Base-by-base conservation (phyloP, 768 basidiomycete species). In the Jaapia argillacea region DNA sequence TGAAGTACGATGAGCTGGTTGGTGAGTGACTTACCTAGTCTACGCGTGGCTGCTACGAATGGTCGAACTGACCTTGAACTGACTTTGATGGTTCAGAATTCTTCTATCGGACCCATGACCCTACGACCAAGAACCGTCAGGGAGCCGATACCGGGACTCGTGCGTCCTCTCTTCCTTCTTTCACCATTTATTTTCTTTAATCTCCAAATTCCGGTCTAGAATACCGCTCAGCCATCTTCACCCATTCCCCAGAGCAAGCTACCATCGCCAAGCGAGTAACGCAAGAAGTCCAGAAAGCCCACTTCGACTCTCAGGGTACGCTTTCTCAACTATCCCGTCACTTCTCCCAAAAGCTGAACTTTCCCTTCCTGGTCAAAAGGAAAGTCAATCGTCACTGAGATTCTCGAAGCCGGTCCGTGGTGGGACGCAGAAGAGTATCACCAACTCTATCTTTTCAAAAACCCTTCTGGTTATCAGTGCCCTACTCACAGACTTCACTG, bases 91-190 rank as follows among this genome's bases (percentile, higher is more conserved):
- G 3, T 21, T 10, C 58, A 82, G 90, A 94, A 62, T 93, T 92
- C 69, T 94, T 94, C 64, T 94, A 91, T 61, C 75, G 94, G 37
- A 89, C 87, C 0, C 93, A 97, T 54, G 92, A 96, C 51, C 89
- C 93, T 2, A 94, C 91, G 33, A 86, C 87, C 0, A 55, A 71
- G 44, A 81, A 94, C 60, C 65, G 71, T 12, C 91, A 94, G 58
- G 91, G 91, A 23, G 69, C 54, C 1, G 90, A 94, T 54, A 56
- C 55, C 2, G 91, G 92, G 16, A 77, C 79, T 23, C 91, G 89
- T 91, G 55, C 50, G 81, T 74, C 4, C 6, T 6, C 16, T 12
- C 13, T 5, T 14, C 6, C 6, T 13, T 2, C 21, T n/a, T 36
- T n/a, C n/a, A n/a, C n/a, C n/a, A 4, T 40, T 3, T 21, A 24